Base-by-base conservation (phyloP, 2,329 filamentous ascomycete species). In the Trichophyton benhamiae region DNA sequence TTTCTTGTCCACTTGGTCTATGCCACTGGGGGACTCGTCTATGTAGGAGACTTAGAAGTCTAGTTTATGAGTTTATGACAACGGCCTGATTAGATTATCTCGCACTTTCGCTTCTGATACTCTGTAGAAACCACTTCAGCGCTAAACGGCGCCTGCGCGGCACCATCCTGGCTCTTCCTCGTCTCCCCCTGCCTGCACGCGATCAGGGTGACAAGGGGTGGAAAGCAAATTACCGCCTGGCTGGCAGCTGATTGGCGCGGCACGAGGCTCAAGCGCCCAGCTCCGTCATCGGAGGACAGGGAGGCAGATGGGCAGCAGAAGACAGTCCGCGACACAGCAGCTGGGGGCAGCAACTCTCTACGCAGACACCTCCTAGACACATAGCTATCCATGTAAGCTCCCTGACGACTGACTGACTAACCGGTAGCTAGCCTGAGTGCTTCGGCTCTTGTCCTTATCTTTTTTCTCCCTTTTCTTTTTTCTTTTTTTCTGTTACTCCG, bases 211-310 rank as follows among this genome's bases (percentile, higher is more conserved):
- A 52, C 46, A 25, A 52, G 46, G 46, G 46, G 46, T 5, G 46
- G 46, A 52, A 52, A 52, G 46, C 46, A 52, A 52, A 30, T 52
- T 22, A 44, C 41, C 41, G 41, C 15, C 15, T 22, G 46, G 3
- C 13, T 9, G 13, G 5, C 8, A 42, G 17, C 38, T 11, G 33
- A 58, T 41, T 57, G 60, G 52, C 25, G 42, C 33, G 38, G 53
- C 53, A 27, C 3, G n/a, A 57, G 17, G 17, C 11, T 9, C 22
- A 38, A 41, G 27, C 53, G n/a, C 6, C 11, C 53, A 57, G 53
- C 30, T 57, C 53, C 53, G 53, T 57, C 30, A 41, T 57, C 53
- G 53, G 53, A 57, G 11, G 53, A 38, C 53, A 41, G 41, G 41
- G 41, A 44, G n/a, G 41, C 15, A n/a, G n/a, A n/a, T n/a, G 41